A percentile compares a stretch with the other conserved stretches of the same genome.
phyloP scores from a whole-genome alignment of 225 moss, liverwort and hornwort species.

The Polytrichum commune region DNA sequence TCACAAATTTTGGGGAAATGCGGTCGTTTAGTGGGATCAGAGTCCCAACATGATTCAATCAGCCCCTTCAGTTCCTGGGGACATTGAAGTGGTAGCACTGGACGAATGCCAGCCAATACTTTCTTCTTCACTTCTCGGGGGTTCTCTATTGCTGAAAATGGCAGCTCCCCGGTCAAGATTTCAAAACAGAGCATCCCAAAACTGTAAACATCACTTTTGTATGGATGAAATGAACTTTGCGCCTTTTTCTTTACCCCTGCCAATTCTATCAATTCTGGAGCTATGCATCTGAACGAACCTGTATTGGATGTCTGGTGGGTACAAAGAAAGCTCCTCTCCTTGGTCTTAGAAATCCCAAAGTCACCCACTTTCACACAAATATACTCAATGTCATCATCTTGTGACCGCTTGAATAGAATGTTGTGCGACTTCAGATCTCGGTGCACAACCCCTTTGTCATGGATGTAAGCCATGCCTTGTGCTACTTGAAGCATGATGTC shows the following conservation, averaged over 20 bases:
- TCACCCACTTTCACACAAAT: conserved; percentile 8
- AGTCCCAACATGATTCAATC: not conserved
- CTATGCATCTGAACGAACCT: conserved; percentile 4
- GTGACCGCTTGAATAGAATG: not conserved
- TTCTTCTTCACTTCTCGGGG: not conserved
- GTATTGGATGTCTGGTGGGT: not conserved
- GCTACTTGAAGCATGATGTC: conserved; percentile 10
- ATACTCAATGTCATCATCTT: not conserved
- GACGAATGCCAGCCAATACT: not conserved
- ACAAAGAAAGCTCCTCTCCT: not conserved
- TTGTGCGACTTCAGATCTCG: conserved; percentile 14
- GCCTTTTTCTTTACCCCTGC: not conserved
- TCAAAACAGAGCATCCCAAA: conserved; percentile 16
- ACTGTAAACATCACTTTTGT: conserved; percentile 14
- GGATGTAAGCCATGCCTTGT: conserved; percentile 6
- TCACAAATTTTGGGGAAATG: not conserved
- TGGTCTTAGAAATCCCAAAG: conserved; percentile 5
- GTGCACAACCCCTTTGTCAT: not conserved
- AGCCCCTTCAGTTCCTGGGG: not conserved
- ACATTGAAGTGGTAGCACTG: not conserved
- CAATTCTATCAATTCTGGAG: not conserved
- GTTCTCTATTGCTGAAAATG: not conserved
- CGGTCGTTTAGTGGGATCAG: not conserved
- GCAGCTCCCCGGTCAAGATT: conserved; percentile 1
- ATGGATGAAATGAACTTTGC: not conserved